Evolutionary conservation across 192 early-diverging fungal genomes (phyloP), one percentile per base, ranked within the genome.

Genomic region (Gryganskiella cystojenkinii): DNA sequence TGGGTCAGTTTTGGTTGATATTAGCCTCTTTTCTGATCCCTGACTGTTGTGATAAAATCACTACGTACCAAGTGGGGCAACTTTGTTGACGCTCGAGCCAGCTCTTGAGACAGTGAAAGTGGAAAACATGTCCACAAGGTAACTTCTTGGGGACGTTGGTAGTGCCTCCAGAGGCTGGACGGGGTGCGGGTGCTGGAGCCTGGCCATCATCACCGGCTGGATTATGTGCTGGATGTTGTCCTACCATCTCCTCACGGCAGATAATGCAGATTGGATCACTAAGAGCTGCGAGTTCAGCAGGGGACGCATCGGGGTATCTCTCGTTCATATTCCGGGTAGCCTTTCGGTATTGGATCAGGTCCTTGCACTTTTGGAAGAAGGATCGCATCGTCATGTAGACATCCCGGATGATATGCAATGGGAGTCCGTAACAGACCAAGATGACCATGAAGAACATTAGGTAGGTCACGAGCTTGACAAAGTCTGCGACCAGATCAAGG

Each of bases 41-140:
- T n/a, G n/a, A n/a, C n/a, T n/a, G n/a, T n/a, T n/a, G n/a, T n/a
- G n/a, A n/a, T n/a, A n/a, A n/a, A n/a, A n/a, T 35, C 19, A 35
- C 59, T 49, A 27, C 55, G 57, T 84, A 91, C 88, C 97, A 99
- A 0, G 98, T 99, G 7, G 98, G 98, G 76, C 98, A 99, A 58
- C 90, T 95, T 70, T 98, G 98, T 74, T 99, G 98, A 60, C 97
- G 73, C 76, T 99, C 98, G 11, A 99, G 82, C 98, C 98, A 99
- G 81, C 93, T 96, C 52, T 94, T 85, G 40, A 99, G 82, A 80
- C 98, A 99, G 66, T 93, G 91, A 70, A 98, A 96, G 76, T 99
- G 98, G 69, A 99, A 99, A 24, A 99, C 92, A 62, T 99, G 98
- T 1, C 95, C 96, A 75, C 98, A 99, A 1, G 93, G 94, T 34